Base-by-base conservation (phyloP, 495 filamentous ascomycete genomes). In the Penicillium verhagenii region DNA sequence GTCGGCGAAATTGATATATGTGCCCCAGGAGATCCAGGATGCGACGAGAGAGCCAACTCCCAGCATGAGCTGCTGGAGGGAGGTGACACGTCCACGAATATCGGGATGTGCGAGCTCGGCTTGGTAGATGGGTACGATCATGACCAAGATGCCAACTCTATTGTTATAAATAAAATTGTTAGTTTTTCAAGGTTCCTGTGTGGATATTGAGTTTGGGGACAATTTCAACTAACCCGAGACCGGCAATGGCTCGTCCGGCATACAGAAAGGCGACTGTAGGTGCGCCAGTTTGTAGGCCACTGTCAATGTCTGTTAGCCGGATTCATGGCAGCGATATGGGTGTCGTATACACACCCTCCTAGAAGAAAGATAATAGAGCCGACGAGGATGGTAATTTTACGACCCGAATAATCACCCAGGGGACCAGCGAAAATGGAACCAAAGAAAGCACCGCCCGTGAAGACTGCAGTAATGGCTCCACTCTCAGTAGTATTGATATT, bases 401-500 rank as follows among this genome's bases (percentile, higher is more conserved):
- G 58, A 3, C 66, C 66, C 8, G 52, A 20, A 47, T 39, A 54
- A n/a, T 54, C 52, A 20, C 52, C 52, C 6, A 54, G 21, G 2
- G 52, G 52, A 47, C 52, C 52, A 7, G 31, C 35, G 52, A 55
- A 47, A 38, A 47, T 54, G 6, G 61, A 55, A 14, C 65, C 65
- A 25, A 58, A 57, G 49, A 69, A 67, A 7, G 59, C 62, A 24
- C 65, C 59, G 9, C 52, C 59, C 0, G 81, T 86, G 65, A 85
- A 86, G 7, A 86, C 69, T 0, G 81, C 82, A 13, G 85, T 82
- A 1, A 86, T 82, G 20, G 81, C 77, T 33, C 83, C 82, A 43
- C 78, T n/a, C 57, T 85, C 66, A 13, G 43, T 47, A 43, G 72
- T 61, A 51, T 66, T 73, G 2, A 80, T 70, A 6, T 78, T 63